A percentile compares a stretch with the other conserved stretches of the same genome.
phyloP scores from a whole-genome alignment of 2,329 filamentous ascomycete species.

The Cryphonectria japonica region DNA sequence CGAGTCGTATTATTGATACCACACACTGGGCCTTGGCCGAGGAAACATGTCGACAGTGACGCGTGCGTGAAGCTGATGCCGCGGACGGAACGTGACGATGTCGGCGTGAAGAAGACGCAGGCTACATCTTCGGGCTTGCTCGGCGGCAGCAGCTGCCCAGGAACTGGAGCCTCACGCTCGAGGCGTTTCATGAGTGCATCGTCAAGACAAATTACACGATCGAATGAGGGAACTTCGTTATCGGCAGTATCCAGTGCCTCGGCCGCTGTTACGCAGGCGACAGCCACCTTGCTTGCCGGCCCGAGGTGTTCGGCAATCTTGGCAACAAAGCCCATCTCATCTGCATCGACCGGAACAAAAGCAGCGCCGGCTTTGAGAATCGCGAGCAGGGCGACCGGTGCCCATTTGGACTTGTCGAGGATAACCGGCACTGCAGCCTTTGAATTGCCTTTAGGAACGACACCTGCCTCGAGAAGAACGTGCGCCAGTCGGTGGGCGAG shows the following conservation, averaged over 20 bases:
- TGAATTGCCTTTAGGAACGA: slow-evolving; percentile 40
- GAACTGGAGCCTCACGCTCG: slow-evolving; percentile 23
- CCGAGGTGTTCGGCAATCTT: slow-evolving; percentile 31
- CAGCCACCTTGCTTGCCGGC: slow-evolving; percentile 19
- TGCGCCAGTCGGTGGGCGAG: slow-evolving; percentile 45
- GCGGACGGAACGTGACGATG: slow-evolving; percentile 60
- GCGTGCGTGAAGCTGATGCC: slow-evolving; percentile 66
- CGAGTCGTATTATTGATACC: slow-evolving; percentile 55
- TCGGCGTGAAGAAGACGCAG: slow-evolving; percentile 64
- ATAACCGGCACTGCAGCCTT: slow-evolving; percentile 67
- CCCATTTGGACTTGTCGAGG: slow-evolving; percentile 70
- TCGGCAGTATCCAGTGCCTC: slow-evolving; percentile 20
- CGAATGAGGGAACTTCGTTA: slow-evolving; percentile 20
- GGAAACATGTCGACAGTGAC: slow-evolving; percentile 58
- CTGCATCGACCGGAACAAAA: slow-evolving; percentile 54
- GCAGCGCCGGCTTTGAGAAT: slow-evolving; percentile 60
- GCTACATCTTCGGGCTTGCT: slow-evolving; percentile 53
- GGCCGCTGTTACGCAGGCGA: slow-evolving; percentile 26
- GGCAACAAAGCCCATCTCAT: slow-evolving; percentile 43
- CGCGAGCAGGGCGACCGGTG: slow-evolving; percentile 72
- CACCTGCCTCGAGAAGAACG: slow-evolving; percentile 55
- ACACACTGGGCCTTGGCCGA: slow-evolving; percentile 54
- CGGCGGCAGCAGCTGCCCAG: slow-evolving; percentile 32
- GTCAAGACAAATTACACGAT: slow-evolving; percentile 25
- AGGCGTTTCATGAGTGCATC: slow-evolving; percentile 28